Evolutionary conservation across 2,329 filamentous ascomycete genomes (phyloP).

Genomic region (Ambrosiella xylebori): DNA sequence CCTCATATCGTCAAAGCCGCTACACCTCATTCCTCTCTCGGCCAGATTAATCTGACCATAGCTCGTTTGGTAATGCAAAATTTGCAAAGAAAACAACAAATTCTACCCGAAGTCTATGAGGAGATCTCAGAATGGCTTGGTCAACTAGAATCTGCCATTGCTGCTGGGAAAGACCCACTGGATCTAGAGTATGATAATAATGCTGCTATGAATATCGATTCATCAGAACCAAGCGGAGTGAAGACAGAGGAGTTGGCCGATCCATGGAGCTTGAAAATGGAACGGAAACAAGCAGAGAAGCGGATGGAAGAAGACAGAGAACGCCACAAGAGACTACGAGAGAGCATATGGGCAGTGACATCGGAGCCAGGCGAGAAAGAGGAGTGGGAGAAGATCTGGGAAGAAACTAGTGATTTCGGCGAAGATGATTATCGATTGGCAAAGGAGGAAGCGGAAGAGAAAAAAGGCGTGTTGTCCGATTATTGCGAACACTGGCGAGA

Average conservation of each 20-base stretch:
- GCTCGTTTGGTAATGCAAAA: constrained; percentile 63
- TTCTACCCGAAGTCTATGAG: constrained; percentile 54
- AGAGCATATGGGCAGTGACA: constrained; percentile 83
- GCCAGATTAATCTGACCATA: constrained; percentile 86
- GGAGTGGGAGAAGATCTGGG: constrained; percentile 70
- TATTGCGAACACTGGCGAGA: constrained; percentile 14
- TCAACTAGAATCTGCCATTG: constrained; percentile 51
- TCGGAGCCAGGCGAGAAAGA: constrained; percentile 37
- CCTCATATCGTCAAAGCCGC: constrained; percentile 82
- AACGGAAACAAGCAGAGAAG: constrained; percentile 85
- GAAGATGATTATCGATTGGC: constrained; percentile 71
- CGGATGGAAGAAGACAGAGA: constrained; percentile 94
- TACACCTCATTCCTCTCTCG: constrained; percentile 68
- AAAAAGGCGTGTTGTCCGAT: constrained; percentile 18
- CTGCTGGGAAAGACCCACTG: neutral
- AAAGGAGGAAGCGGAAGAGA: constrained; percentile 50
- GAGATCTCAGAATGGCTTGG: constrained; percentile 75
- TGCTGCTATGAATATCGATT: neutral
- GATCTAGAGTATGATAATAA: neutral
- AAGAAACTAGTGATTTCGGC: constrained; percentile 70
- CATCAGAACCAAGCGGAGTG: neutral
- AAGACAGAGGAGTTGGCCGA: constrained; percentile 14
- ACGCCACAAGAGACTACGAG: constrained; percentile 75
- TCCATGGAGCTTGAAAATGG: constrained; percentile 25
- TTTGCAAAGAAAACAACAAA: constrained; percentile 51